These are phyloP conservation scores for Ascochyta clinopodiicola DNA, from an alignment of 2,329 filamentous ascomycete genomes.

Conservation along the genomic window DNA sequence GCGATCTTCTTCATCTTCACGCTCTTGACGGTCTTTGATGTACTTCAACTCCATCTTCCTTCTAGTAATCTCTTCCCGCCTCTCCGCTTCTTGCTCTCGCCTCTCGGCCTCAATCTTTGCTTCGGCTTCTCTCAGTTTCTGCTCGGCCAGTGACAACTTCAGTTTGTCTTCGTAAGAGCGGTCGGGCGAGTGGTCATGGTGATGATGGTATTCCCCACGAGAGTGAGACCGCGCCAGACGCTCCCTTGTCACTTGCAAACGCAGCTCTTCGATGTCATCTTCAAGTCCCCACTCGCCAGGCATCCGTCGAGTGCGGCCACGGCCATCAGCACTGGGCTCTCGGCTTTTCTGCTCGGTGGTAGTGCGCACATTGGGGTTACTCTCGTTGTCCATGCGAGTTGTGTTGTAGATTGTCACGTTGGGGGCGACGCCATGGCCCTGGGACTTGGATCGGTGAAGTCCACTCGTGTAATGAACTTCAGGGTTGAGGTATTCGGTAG, in stretches of 20 bases:
- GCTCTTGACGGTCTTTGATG: slow-evolving; percentile 44
- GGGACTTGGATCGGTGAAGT: slow-evolving; percentile 54
- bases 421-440: slow-evolving; percentile 52
- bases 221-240: slow-evolving; percentile 30
- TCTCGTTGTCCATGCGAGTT: slow-evolving; percentile 48
- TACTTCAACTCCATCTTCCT: slow-evolving; percentile 46
- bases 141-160: slow-evolving; percentile 44
- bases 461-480: slow-evolving; percentile 37
- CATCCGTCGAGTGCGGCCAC: slow-evolving; percentile 39
- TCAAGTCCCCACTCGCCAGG: slow-evolving; percentile 45
- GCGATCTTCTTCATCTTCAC: slow-evolving; percentile 30
- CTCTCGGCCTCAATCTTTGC: slow-evolving; percentile 42
- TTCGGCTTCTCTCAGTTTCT: slow-evolving; percentile 45
- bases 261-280: slow-evolving; percentile 44
- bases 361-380: slow-evolving; percentile 39
- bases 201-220: slow-evolving; percentile 32
- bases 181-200: slow-evolving; percentile 27
- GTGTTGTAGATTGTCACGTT: slow-evolving; percentile 57
- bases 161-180: slow-evolving; percentile 37
- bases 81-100: slow-evolving; percentile 42
- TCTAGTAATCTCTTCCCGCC: slow-evolving; percentile 47
- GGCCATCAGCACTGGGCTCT: slow-evolving; percentile 36
- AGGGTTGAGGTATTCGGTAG: slow-evolving; percentile 40
- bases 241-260: slow-evolving; percentile 34
- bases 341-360: slow-evolving; percentile 38